Evolutionary conservation across 2,329 filamentous ascomycete species (phyloP), one percentile per base, ranked within the genome.

Genomic region (Fusarium piperis): DNA sequence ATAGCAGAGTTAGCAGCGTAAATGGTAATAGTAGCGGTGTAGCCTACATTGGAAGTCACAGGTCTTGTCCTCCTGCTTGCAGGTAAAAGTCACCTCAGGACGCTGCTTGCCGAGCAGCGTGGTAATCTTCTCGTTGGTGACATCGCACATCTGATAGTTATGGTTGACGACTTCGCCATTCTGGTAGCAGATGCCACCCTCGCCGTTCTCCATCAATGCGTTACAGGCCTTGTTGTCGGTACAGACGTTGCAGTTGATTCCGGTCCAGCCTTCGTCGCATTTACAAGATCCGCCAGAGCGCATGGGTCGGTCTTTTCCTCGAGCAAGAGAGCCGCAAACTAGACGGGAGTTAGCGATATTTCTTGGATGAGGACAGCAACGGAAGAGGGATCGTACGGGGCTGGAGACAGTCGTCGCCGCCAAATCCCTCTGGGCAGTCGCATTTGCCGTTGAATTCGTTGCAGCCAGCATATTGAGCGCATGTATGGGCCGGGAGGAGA

Each of bases 181-280:
- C 78, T 93, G 92, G 80, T 98, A 98, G 84, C 96, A 99, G 12
- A 97, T 91, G 33, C 94, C 96, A 51, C 92, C 94, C 68, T 94
- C 89, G 4, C 89, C 89, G 15, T 92, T 90, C 5, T 94, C 93
- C 91, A 97, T 97, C 82, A 99, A 85, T 35, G 93, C 91, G 79
- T 96, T 90, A 78, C 96, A 99, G 16, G 93, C 95, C 74, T 92
- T 85, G 79, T 98, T 88, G 5, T 91, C 90, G 67, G 92, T 91
- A 83, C 96, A 99, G 63, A 99, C 94, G 77, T 96, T 99, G 89
- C 96, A 99, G 85, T 99, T 99, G 83, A 99, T 95, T 71, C 96
- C 96, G 41, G 89, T 89, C 96, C 96, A 99, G 62, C 96, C 96
- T 38, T 97, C 93, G 78, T 95, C 92, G 81, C 96, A 99, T 44